Conservation (phyloP, 106 monocot species). For the Platanthera zijinensis region DNA sequence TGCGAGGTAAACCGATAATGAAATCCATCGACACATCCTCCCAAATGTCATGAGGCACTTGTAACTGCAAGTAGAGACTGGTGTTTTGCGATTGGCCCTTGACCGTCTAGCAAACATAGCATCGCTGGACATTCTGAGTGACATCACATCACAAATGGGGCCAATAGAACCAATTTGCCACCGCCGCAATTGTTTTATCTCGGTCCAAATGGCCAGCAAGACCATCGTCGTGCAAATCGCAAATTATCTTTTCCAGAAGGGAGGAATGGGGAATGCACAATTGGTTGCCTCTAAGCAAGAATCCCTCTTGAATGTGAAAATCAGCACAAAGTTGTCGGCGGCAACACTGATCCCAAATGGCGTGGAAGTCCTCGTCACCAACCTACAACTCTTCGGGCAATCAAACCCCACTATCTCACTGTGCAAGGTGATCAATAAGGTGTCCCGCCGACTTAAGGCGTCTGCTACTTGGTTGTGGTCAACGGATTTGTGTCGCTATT, state of each 20-base stretch:
- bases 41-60: too few species aligned
- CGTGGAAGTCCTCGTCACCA: not conserved
- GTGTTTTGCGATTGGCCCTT: not conserved
- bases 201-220: not conserved
- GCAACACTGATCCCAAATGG: not conserved
- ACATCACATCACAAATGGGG: not conserved
- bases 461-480: not conserved
- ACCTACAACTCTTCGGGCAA: not conserved
- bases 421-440: not conserved
- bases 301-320: not conserved
- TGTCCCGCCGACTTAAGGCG: not conserved
- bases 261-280: not conserved
- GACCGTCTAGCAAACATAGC: not conserved
- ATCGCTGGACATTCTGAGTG: not conserved
- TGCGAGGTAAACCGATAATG: too few species aligned
- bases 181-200: not conserved
- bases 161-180: too few species aligned
- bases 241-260: not conserved
- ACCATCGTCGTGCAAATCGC: not conserved
- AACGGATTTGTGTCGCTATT: not conserved
- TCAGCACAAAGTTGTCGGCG: not conserved
- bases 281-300: not conserved
- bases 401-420: not conserved
- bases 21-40: too few species aligned
- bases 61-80: too few species aligned